Evolutionary conservation across 495 filamentous ascomycete species (phyloP), one percentile per base, ranked within the genome.

Genomic region (Neurospora sp.): DNA sequence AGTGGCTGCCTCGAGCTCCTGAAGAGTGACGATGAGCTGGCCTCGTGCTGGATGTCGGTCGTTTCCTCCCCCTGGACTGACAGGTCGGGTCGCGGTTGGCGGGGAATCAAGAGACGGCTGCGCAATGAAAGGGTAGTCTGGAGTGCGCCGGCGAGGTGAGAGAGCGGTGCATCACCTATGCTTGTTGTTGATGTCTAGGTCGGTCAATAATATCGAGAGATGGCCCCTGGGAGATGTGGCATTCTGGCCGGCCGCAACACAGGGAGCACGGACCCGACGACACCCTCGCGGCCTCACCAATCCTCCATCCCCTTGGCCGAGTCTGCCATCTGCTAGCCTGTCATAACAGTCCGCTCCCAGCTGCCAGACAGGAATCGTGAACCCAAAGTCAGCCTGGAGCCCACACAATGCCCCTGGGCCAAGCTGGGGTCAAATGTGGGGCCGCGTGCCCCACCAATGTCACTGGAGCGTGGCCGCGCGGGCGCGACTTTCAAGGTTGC

Each of bases 141-240:
- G 73, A 69, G 71, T 69, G 75, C 71, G 72, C 72, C 73, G 72
- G 73, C 39, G 75, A 69, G 71, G 73, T 75, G 70, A 65, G 68
- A 47, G 70, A 74, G 73, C 71, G 77, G 73, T 74, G 71, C 76
- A 77, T 79, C 76, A 77, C 76, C 75, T 71, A 59, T 65, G 73
- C 31, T 69, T 68, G 68, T 73, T 77, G 73, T 72, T 73, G 73
- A 47, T 71, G 75, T 75, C 44, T 74, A 69, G 72, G 71, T 76
- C 71, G 70, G 76, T 74, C 78, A 73, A 41, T 59, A 78, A 75
- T 75, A 75, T 77, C 77, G 53, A 77, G 74, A 73, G 75, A 45
- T 65, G 71, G 71, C 65, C 73, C 76, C 72, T 73, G 75, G 75
- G 78, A 81, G 79, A 81, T 80, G 79, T 81, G 78, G 78, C 79